Percentiles rank a stretch among this genome's conserved stretches.
Conservation (phyloP, 129 eudicot species). For the Kitagawia praeruptora region DNA sequence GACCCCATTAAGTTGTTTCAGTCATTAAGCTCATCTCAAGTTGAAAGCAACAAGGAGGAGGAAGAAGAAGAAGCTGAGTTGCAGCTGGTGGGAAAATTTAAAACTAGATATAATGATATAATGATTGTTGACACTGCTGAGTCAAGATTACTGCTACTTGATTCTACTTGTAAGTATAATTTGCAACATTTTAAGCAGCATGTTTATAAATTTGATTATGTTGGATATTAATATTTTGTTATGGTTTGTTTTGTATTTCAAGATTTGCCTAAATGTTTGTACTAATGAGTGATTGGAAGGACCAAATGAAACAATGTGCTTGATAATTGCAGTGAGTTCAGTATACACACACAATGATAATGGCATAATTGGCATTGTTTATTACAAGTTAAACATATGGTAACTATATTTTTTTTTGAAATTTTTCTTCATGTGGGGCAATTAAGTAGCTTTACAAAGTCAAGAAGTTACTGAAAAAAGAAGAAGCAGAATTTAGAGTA, state of each 20-base stretch:
- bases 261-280: not conserved
- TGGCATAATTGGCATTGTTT: not conserved
- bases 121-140: conserved; percentile 55
- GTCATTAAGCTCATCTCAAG: conserved; percentile 8
- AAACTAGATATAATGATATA: conserved; percentile 49
- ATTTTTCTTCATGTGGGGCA: not conserved
- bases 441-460: not conserved
- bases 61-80: conserved; percentile 28
- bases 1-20: not conserved
- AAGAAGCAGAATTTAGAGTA: not conserved
- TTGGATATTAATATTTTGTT: not conserved
- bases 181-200: not conserved
- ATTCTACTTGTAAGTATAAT: conserved; percentile 61
- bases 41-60: conserved; percentile 15
- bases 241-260: not conserved
- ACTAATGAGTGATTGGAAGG: not conserved
- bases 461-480: not conserved
- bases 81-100: conserved; percentile 44
- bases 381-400: not conserved
- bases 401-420: not conserved
- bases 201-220: not conserved
- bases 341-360: not conserved
- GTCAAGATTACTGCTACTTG: conserved; percentile 72
- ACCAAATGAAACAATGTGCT: not conserved
- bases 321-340: not conserved